A percentile compares a stretch with the other conserved stretches of the same genome.
Evolutionary conservation across 192 early-diverging fungal genomes (phyloP).

Genomic region (Piromyces finnis): DNA sequence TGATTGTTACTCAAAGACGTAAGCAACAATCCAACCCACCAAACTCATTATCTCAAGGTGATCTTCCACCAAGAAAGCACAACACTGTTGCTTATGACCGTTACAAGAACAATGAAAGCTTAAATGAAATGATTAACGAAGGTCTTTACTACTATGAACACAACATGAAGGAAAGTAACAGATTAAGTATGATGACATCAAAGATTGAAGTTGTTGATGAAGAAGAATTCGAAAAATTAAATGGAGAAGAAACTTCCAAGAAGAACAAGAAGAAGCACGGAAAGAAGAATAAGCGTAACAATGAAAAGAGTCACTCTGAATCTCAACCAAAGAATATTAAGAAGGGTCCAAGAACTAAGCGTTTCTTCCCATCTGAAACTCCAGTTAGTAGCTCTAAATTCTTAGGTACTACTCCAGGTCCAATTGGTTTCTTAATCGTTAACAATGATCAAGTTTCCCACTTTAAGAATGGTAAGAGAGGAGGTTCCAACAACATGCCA

Average conservation of each 20-base stretch:
- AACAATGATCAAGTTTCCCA: not conserved
- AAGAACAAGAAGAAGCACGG: not conserved
- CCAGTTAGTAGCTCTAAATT: not conserved
- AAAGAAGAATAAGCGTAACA: not conserved
- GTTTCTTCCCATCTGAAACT: not conserved
- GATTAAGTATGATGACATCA: not conserved
- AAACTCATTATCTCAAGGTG: conserved; percentile 5
- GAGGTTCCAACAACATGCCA: not conserved
- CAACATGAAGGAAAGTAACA: conserved; percentile 30
- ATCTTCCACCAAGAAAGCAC: conserved; percentile 29
- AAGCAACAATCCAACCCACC: conserved; percentile 28
- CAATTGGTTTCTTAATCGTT: not conserved
- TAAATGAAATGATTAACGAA: conserved; percentile 87
- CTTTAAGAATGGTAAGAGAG: not conserved
- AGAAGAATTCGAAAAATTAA: not conserved
- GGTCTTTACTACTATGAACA: conserved; percentile 82
- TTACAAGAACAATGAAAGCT: conserved; percentile 56
- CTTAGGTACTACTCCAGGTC: not conserved
- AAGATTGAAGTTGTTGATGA: not conserved
- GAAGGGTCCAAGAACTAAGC: not conserved
- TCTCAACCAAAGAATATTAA: not conserved
- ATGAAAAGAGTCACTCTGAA: not conserved
- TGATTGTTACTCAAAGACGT: conserved; percentile 75
- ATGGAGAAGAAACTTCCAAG: not conserved
- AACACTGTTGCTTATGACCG: conserved; percentile 53